Conservation (phyloP, 805 yeast genomes). For the Groenewaldozyma tartarivorans region DNA sequence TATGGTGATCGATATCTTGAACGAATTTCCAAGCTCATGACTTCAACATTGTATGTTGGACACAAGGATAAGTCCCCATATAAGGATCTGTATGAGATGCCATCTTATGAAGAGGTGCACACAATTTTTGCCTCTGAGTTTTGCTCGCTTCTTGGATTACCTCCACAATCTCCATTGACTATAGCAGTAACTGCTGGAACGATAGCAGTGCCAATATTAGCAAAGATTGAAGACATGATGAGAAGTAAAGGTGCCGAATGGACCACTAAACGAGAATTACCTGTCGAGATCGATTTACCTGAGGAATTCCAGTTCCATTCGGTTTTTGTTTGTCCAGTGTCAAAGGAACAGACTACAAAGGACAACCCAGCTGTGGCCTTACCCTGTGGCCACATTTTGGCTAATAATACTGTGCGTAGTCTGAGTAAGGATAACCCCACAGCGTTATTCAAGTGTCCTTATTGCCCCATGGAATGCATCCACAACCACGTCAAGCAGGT, state of each 20-base stretch:
- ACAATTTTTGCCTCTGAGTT: conserved; percentile 38
- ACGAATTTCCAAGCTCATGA: conserved; percentile 36
- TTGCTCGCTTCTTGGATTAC: conserved; percentile 39
- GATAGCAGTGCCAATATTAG: conserved; percentile 43
- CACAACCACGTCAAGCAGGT: conserved; percentile 36
- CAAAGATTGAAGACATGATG: conserved; percentile 39
- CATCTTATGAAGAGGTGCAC: conserved; percentile 25
- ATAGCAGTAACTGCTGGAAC: conserved; percentile 43
- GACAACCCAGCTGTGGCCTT: conserved; percentile 52
- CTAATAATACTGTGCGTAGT: conserved; percentile 42
- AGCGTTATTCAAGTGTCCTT: conserved; percentile 57
- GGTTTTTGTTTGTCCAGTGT: conserved; percentile 61
- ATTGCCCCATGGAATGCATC: conserved; percentile 48
- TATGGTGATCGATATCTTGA: conserved; percentile 34
- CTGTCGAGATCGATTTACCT: conserved; percentile 53
- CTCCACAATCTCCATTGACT: conserved; percentile 45
- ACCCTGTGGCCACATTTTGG: conserved; percentile 57
- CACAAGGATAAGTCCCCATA: conserved; percentile 8
- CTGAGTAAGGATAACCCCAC: conserved; percentile 34
- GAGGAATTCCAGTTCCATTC: conserved; percentile 47
- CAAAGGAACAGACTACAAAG: conserved; percentile 54
- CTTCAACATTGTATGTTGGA: conserved; percentile 27
- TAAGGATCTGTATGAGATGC: conserved; percentile 19
- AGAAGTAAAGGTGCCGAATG: conserved; percentile 36
- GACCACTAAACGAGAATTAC: conserved; percentile 51